A percentile compares a stretch with the other conserved stretches of the same genome.
Conservation (phyloP, 805 yeast species). For the Saccharomycopsis sp. region DNA sequence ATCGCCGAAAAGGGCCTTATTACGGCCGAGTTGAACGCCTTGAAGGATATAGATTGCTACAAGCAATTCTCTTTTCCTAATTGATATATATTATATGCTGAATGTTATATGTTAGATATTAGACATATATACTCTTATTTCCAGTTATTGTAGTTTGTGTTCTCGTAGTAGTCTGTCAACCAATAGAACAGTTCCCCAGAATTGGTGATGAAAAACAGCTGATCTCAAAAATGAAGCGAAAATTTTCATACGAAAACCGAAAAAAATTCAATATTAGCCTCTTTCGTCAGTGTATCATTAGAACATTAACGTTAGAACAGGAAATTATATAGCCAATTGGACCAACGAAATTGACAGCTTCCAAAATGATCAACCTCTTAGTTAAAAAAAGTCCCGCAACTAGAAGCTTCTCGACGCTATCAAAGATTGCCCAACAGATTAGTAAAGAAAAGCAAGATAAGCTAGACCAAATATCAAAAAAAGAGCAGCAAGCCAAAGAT, state of each 20-base stretch:
- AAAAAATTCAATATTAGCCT: no score
- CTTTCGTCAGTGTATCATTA: no score
- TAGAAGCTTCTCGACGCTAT: slow-evolving; percentile 1
- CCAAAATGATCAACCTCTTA: neutral
- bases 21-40: slow-evolving; percentile 5
- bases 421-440: slow-evolving; percentile 5
- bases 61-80: neutral
- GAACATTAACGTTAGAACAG: no score
- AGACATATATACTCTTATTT: no score
- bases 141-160: no score
- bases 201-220: neutral
- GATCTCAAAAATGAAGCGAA: neutral
- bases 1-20: slow-evolving; percentile 6
- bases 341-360: no score
- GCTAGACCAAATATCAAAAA: neutral
- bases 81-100: neutral
- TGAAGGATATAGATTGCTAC: slow-evolving; percentile 12
- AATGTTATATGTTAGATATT: no score
- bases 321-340: no score
- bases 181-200: neutral
- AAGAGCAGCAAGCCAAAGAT: neutral
- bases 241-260: neutral
- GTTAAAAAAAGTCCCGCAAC: neutral
- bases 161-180: no score
- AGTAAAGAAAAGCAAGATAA: slow-evolving; percentile 3